Evolutionary conservation across 2,329 filamentous ascomycete genomes (phyloP), one percentile per base, ranked within the genome.

Genomic region (Colletotrichum truncatum): DNA sequence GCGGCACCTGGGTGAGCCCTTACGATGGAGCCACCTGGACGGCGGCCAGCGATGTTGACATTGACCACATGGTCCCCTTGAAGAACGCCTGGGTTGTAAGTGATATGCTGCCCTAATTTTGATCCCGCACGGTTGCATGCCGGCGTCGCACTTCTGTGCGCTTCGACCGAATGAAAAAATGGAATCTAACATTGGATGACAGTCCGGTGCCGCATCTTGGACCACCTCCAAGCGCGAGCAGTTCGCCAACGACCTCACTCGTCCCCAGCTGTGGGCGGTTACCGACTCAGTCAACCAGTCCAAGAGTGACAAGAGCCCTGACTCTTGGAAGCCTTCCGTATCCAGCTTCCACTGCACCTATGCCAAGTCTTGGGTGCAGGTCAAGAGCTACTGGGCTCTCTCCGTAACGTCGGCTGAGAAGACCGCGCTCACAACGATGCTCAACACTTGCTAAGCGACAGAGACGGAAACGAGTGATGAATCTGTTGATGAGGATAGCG

Each of bases 21-120:
- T 96, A 92, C 74, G 93, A 95, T 72, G 92, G 91, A 14, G 89
- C 80, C 0, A 88, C 83, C 1, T 93, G 91, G 90, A 90, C 87
- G 0, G 80, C 82, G 1, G 86, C 91, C 1, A 85, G 83, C 16
- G 91, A 94, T 70, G 76, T 96, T 1, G 92, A 95, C 70, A 95
- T 96, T 65, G 93, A 96, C 75, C 93, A 96, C 75, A 84, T 96
- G 78, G 91, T 97, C 3, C 92, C 93, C 1, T 76, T 97, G 66
- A 90, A 90, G 74, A 93, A 94, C 73, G 92, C 92, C 5, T 95
- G 92, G 92, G 88, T 91, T 67, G 87, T 89, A 70, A 72, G 82
- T 77, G n/a, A 0, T 21, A 3, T 46, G 4, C 4, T 11, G 3
- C 34, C 26, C 34, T 30, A n/a, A n/a, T n/a, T n/a, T n/a, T n/a